Base-by-base conservation (phyloP, 768 basidiomycete species). In the Nevesoporus exiguus region DNA sequence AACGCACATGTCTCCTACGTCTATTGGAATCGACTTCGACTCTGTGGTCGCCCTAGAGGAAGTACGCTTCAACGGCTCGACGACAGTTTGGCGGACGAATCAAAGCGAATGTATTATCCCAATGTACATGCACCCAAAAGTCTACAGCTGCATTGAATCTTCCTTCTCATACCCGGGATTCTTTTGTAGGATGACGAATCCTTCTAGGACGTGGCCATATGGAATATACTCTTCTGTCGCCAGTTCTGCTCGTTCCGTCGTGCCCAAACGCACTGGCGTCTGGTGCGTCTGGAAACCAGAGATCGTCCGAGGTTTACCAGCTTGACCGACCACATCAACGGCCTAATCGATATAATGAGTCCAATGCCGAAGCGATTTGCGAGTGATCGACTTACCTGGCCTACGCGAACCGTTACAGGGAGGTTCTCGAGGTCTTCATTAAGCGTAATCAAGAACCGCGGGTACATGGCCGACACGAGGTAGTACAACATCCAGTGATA, bases 401-500 rank as follows among this genome's bases (percentile, higher is more conserved):
- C 97, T 21, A 99, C 97, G 34, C 97, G 88, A 46, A 98, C 93
- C 15, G 93, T 95, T 33, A 97, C 90, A 2, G 93, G 88, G 51
- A 85, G 76, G 67, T 79, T 85, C 61, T 93, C 83, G 55, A 96
- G 84, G 54, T 94, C 82, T 72, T 98, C 96, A 72, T 96, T 86
- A 19, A 99, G 84, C 0, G 95, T 97, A 71, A 98, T 98, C 66
- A 99, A 74, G 88, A 98, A 98, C 52, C 95, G 86, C 33, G 97
- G 97, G 74, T 93, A 96, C 97, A 99, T 98, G 55, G 94, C 90
- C 2, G 93, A 88, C 7, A 86, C 86, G 27, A 98, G 81, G 82
- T 95, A 94, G 76, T 91, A 99, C 52, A 98, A 75, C 93, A 98
- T 97, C 97, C 97, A 99, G 73, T 98, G 97, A 61, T 91, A 88